Base-by-base conservation (phyloP, 2,329 filamentous ascomycete species). In the Aureobasidium leucospermi region DNA sequence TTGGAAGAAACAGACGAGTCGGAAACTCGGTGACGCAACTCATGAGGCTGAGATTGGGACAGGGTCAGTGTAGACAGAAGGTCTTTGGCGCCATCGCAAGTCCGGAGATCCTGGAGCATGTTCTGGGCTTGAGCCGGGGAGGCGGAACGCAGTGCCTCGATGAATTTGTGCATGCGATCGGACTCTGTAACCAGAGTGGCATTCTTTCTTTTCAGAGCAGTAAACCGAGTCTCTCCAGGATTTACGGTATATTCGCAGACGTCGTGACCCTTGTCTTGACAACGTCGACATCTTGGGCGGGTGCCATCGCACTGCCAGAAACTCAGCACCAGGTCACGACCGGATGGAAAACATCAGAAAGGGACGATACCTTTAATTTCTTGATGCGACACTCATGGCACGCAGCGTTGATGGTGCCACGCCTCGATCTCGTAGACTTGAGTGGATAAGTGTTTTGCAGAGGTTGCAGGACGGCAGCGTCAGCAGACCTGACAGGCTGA, bases 151-250 rank as follows among this genome's bases (percentile, higher is more conserved):
- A 60, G 13, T n/a, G 48, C 34, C 7, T 38, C 13, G 29, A 60
- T 39, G 11, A 60, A 47, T 10, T 39, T 39, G 1, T 39, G 38
- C 58, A 60, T 46, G 10, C 45, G 41, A 28, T 60, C 58, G 8
- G 46, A 16, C 28, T 60, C 58, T 9, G 45, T 53, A 2, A 34
- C 32, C 6, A 60, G 47, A n/a, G 23, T 38, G 15, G 41, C 58
- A 47, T 60, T 60, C n/a, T 55, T 60, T 16, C 56, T 59, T 13
- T 59, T 59, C 10, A 59, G 5, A 23, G 45, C 47, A 36, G 45
- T 59, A n/a, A 49, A 59, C n/a, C 56, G 56, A 11, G 56, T 59
- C 42, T 59, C 56, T 11, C 56, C 56, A 2, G 56, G 45, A 15
- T 49, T 46, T 5, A 59, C 56, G 19, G 38, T 36, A 29, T 59